A percentile compares a stretch with the other conserved stretches of the same genome.
phyloP scores from a whole-genome alignment of 1,139 yeast genomes.

The Pichia kudriavzevii region DNA sequence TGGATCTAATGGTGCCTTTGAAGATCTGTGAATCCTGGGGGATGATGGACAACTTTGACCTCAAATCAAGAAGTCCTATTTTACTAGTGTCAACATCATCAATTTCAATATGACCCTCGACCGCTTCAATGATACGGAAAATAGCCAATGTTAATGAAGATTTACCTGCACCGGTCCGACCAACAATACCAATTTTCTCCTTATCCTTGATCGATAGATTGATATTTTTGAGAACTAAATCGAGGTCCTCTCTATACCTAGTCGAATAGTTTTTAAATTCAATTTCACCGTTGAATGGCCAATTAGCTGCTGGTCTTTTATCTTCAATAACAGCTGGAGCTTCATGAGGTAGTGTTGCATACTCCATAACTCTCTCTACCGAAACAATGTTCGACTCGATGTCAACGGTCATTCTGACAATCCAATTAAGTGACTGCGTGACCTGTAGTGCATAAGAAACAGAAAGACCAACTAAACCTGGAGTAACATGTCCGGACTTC shows the following conservation, averaged over 20 bases:
- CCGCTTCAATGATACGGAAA: slow-evolving; percentile 83
- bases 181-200: slow-evolving; percentile 92
- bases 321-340: slow-evolving; percentile 71
- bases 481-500: slow-evolving; percentile 59
- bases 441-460: slow-evolving; percentile 88
- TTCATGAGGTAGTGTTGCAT: slow-evolving; percentile 65
- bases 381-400: slow-evolving; percentile 96
- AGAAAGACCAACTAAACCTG: slow-evolving; percentile 90
- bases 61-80: slow-evolving; percentile 76
- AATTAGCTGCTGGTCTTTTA: slow-evolving; percentile 57
- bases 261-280: slow-evolving; percentile 71
- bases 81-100: slow-evolving; percentile 62
- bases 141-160: slow-evolving; percentile 84
- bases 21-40: slow-evolving; percentile 98
- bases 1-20: slow-evolving; percentile 82
- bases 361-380: slow-evolving; percentile 90
- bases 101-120: slow-evolving; percentile 62
- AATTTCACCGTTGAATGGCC: slow-evolving; percentile 80
- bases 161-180: slow-evolving; percentile 97
- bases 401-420: slow-evolving; percentile 96
- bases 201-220: slow-evolving; percentile 58
- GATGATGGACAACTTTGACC: slow-evolving; percentile 80
- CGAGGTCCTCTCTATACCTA: slow-evolving; percentile 78
- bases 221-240: slow-evolving; percentile 68
- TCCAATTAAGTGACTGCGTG: slow-evolving; percentile 93